A percentile compares a stretch with the other conserved stretches of the same genome.
Evolutionary conservation across 345 rosid species (phyloP).

Genomic region (Barbarea vulgaris): DNA sequence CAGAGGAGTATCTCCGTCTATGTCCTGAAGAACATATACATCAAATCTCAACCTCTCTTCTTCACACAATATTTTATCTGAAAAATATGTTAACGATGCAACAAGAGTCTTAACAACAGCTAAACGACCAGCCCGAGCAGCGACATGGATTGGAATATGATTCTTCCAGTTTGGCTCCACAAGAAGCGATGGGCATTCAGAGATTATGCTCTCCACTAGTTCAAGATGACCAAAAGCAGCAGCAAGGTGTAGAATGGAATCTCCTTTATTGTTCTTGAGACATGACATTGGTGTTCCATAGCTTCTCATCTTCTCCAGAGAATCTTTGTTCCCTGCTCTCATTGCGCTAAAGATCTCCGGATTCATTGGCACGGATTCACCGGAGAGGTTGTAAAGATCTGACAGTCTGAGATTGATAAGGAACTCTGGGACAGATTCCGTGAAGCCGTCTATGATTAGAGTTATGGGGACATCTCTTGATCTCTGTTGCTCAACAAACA

Average conservation of each 20-base stretch:
- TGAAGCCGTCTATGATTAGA: no score
- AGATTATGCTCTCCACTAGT: not conserved
- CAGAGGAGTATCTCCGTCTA: not conserved
- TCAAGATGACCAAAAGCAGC: not conserved
- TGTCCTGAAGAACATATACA: not conserved
- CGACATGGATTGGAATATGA: not conserved
- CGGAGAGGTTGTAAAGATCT: no score
- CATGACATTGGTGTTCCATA: not conserved
- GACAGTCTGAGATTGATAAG: no score
- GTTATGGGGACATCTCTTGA: no score
- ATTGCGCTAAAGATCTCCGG: no score
- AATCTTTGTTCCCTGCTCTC: not conserved
- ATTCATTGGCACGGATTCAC: no score
- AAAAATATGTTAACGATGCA: not conserved
- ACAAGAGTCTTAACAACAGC: not conserved
- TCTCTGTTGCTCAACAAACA: no score
- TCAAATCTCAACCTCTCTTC: not conserved
- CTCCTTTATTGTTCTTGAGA: not conserved
- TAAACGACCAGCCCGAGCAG: not conserved
- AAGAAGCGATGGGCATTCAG: not conserved
- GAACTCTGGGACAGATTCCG: no score
- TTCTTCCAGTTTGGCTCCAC: not conserved
- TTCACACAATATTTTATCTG: not conserved
- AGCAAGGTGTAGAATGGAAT: not conserved
- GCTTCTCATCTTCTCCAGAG: not conserved